Evolutionary conservation across 805 yeast genomes (phyloP).

Genomic region (Pichia exigua): DNA sequence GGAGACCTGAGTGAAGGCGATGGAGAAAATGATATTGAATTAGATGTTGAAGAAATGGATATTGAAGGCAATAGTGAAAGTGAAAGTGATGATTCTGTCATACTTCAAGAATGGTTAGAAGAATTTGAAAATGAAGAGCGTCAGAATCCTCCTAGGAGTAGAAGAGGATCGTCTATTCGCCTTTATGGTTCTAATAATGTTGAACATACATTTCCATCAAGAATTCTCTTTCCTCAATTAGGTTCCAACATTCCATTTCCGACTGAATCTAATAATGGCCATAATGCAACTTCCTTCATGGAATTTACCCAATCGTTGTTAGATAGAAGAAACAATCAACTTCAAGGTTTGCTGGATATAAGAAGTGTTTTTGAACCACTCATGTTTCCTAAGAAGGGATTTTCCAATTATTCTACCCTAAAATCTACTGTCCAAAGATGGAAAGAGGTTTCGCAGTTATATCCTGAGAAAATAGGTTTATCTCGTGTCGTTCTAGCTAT

Average conservation of each 20-base stretch:
- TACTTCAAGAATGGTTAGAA: constrained; percentile 27
- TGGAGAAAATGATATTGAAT: constrained; percentile 2
- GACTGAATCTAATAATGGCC: background rate
- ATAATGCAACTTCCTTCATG: constrained; percentile 1
- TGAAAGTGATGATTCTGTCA: constrained; percentile 24
- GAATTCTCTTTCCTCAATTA: background rate
- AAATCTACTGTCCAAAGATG: constrained; percentile 55
- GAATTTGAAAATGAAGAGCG: constrained; percentile 23
- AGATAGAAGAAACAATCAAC: constrained; percentile 6
- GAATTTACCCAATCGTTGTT: constrained; percentile 7
- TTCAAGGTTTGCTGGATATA: constrained; percentile 6
- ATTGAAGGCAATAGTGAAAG: constrained; percentile 12
- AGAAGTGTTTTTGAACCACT: constrained; percentile 14
- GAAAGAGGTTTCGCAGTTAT: constrained; percentile 48
- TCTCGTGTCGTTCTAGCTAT: constrained; percentile 36
- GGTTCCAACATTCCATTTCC: constrained; percentile 5
- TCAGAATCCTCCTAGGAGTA: constrained; percentile 13
- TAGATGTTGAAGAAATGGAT: background rate
- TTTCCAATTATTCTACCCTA: constrained; percentile 16
- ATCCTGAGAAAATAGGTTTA: constrained; percentile 27
- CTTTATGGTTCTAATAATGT: background rate
- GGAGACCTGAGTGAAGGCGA: constrained; percentile 14
- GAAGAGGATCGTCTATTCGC: constrained; percentile 1
- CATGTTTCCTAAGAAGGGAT: constrained; percentile 6
- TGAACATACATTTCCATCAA: background rate